Percentiles rank a stretch among this genome's conserved stretches.
phyloP scores from a whole-genome alignment of 1,284 basidiomycete genomes.

The Hymenochaete sp. region DNA sequence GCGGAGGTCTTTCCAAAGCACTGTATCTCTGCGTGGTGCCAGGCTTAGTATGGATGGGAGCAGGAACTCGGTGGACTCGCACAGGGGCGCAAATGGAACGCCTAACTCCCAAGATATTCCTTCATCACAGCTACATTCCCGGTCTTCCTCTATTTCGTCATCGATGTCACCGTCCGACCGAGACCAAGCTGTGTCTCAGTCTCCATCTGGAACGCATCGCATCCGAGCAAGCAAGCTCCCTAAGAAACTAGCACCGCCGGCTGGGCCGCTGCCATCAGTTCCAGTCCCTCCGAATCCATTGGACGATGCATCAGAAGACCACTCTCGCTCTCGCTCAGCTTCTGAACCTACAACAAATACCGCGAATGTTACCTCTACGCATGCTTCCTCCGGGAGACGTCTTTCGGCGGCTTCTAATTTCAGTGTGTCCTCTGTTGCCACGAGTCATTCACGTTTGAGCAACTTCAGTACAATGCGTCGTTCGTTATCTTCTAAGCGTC shows the following conservation, averaged over 20 bases:
- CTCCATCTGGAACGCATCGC: constrained; percentile 41
- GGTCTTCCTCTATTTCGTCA: constrained; percentile 45
- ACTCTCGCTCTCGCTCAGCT: constrained; percentile 36
- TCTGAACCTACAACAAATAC: constrained; percentile 27
- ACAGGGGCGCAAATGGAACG: constrained; percentile 14
- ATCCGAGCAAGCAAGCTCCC: constrained; percentile 23
- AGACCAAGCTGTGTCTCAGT: constrained; percentile 29
- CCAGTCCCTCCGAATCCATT: constrained; percentile 8
- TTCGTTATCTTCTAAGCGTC: constrained; percentile 36
- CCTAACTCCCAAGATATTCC: no score
- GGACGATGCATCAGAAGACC: constrained; percentile 31
- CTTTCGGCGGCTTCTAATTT: constrained; percentile 23
- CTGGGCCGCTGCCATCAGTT: constrained; percentile 18
- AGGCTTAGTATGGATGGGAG: constrained; percentile 15
- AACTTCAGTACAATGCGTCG: constrained; percentile 21
- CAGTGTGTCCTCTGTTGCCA: constrained; percentile 41
- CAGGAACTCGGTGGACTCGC: constrained; percentile 9
- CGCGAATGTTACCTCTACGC: constrained; percentile 25
- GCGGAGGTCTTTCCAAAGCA: constrained; percentile 13
- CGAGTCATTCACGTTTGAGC: constrained; percentile 34
- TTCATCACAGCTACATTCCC: no score
- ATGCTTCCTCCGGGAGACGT: constrained; percentile 6
- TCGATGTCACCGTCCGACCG: constrained; percentile 34
- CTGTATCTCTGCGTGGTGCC: constrained; percentile 8
- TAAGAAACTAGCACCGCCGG: constrained; percentile 19